A percentile compares a stretch with the other conserved stretches of the same genome.
Evolutionary conservation across 768 basidiomycete genomes (phyloP).

Genomic region (Inosperma sp.): DNA sequence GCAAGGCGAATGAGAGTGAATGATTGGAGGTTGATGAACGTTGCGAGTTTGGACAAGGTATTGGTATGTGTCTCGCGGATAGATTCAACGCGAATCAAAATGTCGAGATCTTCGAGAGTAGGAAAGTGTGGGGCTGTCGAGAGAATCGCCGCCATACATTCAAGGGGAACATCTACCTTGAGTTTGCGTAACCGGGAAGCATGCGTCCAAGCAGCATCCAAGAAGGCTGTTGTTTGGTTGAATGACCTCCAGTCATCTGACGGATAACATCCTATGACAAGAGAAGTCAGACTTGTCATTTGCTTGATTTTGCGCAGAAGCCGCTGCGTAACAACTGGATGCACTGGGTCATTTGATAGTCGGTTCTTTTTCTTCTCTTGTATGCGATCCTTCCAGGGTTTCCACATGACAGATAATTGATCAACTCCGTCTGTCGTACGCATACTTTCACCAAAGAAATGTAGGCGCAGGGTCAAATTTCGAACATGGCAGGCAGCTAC

Average conservation of each 20-base stretch:
- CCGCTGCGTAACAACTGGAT: background rate
- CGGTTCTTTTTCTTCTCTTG: no score
- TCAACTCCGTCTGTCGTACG: no score
- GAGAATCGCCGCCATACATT: background rate
- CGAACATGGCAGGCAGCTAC: no score
- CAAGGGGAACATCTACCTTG: background rate
- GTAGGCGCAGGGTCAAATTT: no score
- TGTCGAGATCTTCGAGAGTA: background rate
- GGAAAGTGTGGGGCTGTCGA: background rate
- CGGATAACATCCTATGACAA: slow-evolving; percentile 10
- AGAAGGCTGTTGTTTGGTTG: background rate
- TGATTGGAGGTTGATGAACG: slow-evolving; percentile 11
- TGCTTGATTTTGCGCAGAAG: slow-evolving; percentile 7
- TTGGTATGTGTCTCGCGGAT: no score
- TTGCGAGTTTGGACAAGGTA: no score
- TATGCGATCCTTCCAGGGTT: no score
- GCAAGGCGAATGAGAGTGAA: slow-evolving; percentile 3
- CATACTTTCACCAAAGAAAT: no score
- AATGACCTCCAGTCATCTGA: no score
- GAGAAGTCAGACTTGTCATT: slow-evolving; percentile 7
- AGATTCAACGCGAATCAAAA: no score
- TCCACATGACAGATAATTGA: no score
- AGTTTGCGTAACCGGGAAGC: background rate
- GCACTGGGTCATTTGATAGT: no score
- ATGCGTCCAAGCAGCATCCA: background rate